These are phyloP conservation scores for Rostrohypoxylon terebratum DNA, from an alignment of 495 filamentous ascomycete species.

Conservation along the genomic window DNA sequence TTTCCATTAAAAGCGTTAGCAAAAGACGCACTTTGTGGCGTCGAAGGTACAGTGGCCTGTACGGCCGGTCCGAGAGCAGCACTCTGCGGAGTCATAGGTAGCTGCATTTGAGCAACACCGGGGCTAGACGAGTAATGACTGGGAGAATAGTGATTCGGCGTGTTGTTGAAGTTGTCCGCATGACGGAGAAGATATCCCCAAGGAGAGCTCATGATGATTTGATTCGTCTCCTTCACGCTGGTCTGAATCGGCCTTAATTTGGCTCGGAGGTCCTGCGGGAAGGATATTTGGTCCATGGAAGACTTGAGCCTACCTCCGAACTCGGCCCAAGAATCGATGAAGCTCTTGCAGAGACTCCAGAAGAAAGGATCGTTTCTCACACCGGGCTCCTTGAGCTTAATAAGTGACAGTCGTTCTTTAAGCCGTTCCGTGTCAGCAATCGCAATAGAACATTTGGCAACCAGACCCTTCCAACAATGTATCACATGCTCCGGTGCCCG, in stretches of 20 bases:
- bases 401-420: conserved; percentile 75
- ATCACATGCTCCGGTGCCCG: conserved; percentile 63
- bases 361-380: conserved; percentile 80
- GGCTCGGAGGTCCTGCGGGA: conserved; percentile 74
- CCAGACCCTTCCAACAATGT: conserved; percentile 75
- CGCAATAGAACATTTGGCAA: conserved; percentile 72
- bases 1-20: conserved; percentile 74
- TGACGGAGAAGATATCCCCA: conserved; percentile 70
- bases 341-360: conserved; percentile 83
- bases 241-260: conserved; percentile 81
- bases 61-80: conserved; percentile 89
- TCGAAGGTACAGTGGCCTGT: conserved; percentile 87
- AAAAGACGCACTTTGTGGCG: conserved; percentile 74
- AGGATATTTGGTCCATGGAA: conserved; percentile 66
- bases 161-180: conserved; percentile 39
- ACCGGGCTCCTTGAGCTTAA: conserved; percentile 85
- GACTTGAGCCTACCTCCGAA: conserved; percentile 78
- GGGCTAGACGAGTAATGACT: conserved; percentile 49
- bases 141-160: conserved; percentile 51
- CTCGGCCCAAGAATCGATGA: conserved; percentile 80
- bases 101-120: conserved; percentile 48
- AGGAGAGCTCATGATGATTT: conserved; percentile 78
- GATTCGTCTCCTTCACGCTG: conserved; percentile 77
- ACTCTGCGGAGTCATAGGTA: conserved; percentile 77
- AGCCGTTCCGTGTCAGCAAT: conserved; percentile 74